A percentile compares a stretch with the other conserved stretches of the same genome.
Evolutionary conservation across 345 rosid genomes (phyloP).

Genomic region (Rubroshorea leprosula): DNA sequence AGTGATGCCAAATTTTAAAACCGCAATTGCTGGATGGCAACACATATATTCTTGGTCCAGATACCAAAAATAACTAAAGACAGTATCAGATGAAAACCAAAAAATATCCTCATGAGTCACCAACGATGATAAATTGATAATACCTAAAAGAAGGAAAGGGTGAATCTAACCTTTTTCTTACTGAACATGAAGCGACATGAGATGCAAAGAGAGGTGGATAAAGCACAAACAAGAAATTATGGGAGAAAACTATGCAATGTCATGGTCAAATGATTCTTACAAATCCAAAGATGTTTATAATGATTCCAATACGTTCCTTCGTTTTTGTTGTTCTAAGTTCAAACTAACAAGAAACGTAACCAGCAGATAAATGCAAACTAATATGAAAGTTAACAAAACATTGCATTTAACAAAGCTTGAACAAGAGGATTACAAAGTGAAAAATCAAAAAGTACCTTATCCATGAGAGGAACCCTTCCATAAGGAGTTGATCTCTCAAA

Average conservation of each 20-base stretch:
- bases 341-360: too few species aligned
- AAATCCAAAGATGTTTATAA: conserved; percentile 12
- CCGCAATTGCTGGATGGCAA: background rate
- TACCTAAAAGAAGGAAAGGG: background rate
- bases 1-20: conserved; percentile 9
- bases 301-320: conserved; percentile 1
- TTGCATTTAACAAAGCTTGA: background rate
- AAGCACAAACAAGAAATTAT: background rate
- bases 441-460: conserved; percentile 56
- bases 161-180: background rate
- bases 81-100: background rate
- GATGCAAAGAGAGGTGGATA: background rate
- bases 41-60: background rate
- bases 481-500: conserved; percentile 93
- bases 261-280: conserved; percentile 18
- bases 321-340: conserved; percentile 1
- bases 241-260: too few species aligned
- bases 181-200: background rate
- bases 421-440: background rate
- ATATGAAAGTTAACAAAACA: background rate
- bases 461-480: conserved; percentile 96
- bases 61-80: too few species aligned
- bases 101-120: background rate
- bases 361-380: too few species aligned
- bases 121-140: background rate